Evolutionary conservation across 345 rosid genomes (phyloP).

Genomic region (Tarenaya hassleriana): DNA sequence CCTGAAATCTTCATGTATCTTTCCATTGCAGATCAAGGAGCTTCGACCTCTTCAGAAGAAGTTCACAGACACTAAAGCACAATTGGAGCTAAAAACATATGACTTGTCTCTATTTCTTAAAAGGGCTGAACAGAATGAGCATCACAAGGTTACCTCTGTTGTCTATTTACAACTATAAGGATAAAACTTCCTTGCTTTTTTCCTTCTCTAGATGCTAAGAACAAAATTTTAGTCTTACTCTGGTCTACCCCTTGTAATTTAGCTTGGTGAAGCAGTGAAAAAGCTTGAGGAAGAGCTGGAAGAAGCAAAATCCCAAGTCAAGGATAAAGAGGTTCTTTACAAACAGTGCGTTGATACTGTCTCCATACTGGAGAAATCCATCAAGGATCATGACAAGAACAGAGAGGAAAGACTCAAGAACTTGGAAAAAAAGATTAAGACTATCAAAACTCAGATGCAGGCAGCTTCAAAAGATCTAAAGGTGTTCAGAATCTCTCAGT

Average conservation of each 20-base stretch:
- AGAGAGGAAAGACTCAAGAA: conserved; percentile 76
- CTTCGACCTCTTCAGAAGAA: conserved; percentile 68
- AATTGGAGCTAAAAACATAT: conserved; percentile 78
- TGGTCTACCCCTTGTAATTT: conserved; percentile 14
- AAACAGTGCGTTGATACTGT: conserved; percentile 47
- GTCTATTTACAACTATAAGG: conserved; percentile 8
- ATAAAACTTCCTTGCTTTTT: conserved; percentile 11
- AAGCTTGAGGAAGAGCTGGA: conserved; percentile 74
- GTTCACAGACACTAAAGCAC: conserved; percentile 59
- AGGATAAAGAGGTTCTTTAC: conserved; percentile 60
- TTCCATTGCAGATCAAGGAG: conserved; percentile 62
- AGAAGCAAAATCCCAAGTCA: conserved; percentile 52
- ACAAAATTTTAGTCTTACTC: conserved; percentile 3
- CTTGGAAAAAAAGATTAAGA: conserved; percentile 65
- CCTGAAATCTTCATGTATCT: conserved; percentile 15
- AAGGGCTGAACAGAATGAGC: conserved; percentile 96
- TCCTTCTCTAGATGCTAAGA: conserved; percentile 3
- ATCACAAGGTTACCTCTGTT: conserved; percentile 65
- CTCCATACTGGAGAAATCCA: conserved; percentile 60
- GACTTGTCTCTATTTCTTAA: conserved; percentile 82
- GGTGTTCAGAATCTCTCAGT: conserved; percentile 34
- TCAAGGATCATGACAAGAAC: conserved; percentile 71
- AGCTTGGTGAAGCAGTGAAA: conserved; percentile 84
- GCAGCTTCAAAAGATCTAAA: conserved; percentile 70
- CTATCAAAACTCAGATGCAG: conserved; percentile 64